Conservation (phyloP, 164 flowering plant species). For the Euptelea pleiosperma region DNA sequence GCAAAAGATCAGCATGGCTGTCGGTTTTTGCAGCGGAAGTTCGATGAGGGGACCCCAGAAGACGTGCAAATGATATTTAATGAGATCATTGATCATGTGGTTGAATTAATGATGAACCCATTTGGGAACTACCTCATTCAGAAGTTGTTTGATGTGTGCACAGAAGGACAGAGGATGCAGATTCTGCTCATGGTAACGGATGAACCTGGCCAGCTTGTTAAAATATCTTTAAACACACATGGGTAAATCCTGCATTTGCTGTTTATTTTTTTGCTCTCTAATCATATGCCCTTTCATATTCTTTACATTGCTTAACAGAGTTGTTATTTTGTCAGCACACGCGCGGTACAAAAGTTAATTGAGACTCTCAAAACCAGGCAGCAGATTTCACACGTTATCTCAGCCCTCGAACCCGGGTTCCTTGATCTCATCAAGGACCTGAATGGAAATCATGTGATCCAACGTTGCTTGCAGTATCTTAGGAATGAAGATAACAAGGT, state of each 20-base stretch:
- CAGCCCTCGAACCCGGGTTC: slow-evolving; percentile 64
- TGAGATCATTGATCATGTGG: slow-evolving; percentile 54
- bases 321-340: slow-evolving; percentile 49
- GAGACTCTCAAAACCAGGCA: slow-evolving; percentile 57
- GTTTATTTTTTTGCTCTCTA: neutral
- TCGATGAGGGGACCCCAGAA: slow-evolving; percentile 54
- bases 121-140: slow-evolving; percentile 94
- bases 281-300: neutral
- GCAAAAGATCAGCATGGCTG: slow-evolving; percentile 89
- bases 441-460: slow-evolving; percentile 86
- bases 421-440: slow-evolving; percentile 65
- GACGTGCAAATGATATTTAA: slow-evolving; percentile 55
- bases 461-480: slow-evolving; percentile 69
- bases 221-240: slow-evolving; percentile 63
- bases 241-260: slow-evolving; percentile 48
- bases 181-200: slow-evolving; percentile 47
- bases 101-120: slow-evolving; percentile 76
- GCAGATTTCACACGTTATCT: slow-evolving; percentile 45
- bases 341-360: slow-evolving; percentile 80
- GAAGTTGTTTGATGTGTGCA: slow-evolving; percentile 72
- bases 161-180: slow-evolving; percentile 62
- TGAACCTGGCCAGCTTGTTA: slow-evolving; percentile 53
- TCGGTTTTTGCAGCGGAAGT: slow-evolving; percentile 56
- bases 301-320: neutral
- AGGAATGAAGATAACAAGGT: slow-evolving; percentile 69